Conservation (phyloP, 306 rosid species). For the Coriaria nepalensis region DNA sequence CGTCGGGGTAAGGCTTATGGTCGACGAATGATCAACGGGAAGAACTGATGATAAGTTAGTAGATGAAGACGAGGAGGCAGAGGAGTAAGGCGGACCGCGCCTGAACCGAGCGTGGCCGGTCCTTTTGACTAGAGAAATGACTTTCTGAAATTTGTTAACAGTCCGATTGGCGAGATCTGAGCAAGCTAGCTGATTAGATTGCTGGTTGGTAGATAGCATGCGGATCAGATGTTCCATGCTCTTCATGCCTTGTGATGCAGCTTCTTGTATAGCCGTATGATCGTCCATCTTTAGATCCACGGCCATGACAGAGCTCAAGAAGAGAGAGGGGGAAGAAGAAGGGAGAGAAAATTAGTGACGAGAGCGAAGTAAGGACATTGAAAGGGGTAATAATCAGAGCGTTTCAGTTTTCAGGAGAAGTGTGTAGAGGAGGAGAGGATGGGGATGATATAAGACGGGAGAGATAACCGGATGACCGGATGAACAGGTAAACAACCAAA, state of each 20-base stretch:
- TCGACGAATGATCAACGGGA: conserved; percentile 16
- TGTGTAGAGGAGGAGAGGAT: background rate
- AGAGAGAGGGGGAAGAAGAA: background rate
- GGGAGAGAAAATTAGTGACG: conserved; percentile 17
- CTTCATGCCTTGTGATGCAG: conserved; percentile 60
- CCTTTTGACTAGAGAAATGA: conserved; percentile 53
- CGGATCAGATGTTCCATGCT: conserved; percentile 61
- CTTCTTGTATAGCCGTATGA: conserved; percentile 68
- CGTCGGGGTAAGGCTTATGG: conserved; percentile 14
- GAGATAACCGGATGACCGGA: conserved; percentile 39
- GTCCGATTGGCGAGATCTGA: conserved; percentile 52
- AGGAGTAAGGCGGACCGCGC: conserved; percentile 44
- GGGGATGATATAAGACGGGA: conserved; percentile 23
- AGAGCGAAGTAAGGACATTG: background rate
- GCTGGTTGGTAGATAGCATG: conserved; percentile 37
- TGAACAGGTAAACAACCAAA: conserved; percentile 3
- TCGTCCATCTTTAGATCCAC: conserved; percentile 65
- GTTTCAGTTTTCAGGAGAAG: background rate
- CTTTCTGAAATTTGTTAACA: conserved; percentile 55
- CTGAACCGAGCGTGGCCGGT: conserved; percentile 94
- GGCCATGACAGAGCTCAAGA: conserved; percentile 26
- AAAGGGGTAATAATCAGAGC: too few relatives aligned
- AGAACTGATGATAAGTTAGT: conserved; percentile 6
- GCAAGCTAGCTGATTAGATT: conserved; percentile 30
- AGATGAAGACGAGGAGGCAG: conserved; percentile 15